Evolutionary conservation across 805 yeast species (phyloP).

Genomic region (Teunomyces panamensis): DNA sequence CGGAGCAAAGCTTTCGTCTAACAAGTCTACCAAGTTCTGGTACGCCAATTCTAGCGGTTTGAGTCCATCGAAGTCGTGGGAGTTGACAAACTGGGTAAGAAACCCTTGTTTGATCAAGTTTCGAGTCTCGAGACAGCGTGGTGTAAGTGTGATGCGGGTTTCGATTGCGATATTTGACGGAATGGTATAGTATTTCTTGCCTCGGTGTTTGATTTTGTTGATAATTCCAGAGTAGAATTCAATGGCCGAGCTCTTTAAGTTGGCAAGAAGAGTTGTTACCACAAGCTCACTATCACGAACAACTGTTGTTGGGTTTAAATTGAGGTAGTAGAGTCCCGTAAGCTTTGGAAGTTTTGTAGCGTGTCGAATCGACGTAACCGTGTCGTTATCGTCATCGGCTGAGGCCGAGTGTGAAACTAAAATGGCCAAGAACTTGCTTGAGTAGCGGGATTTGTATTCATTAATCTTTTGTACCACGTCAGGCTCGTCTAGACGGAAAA

Average conservation of each 20-base stretch:
- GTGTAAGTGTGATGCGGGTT: slow-evolving; percentile 31
- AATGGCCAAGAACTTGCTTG: slow-evolving; percentile 22
- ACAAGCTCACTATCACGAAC: slow-evolving; percentile 30
- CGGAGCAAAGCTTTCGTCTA: slow-evolving; percentile 13
- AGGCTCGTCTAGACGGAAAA: slow-evolving; percentile 12
- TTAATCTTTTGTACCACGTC: slow-evolving; percentile 8
- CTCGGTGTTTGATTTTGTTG: slow-evolving; percentile 29
- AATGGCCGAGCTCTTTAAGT: slow-evolving; percentile 23
- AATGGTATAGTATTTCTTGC: slow-evolving; percentile 34
- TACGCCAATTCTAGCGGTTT: slow-evolving; percentile 33
- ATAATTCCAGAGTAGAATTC: slow-evolving; percentile 36
- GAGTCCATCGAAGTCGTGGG: slow-evolving; percentile 33
- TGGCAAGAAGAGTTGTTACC: slow-evolving; percentile 28
- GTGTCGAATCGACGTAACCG: slow-evolving; percentile 24
- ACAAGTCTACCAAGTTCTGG: slow-evolving; percentile 25
- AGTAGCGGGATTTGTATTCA: slow-evolving; percentile 7
- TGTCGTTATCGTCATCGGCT: slow-evolving; percentile 19
- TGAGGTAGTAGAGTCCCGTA: slow-evolving; percentile 28
- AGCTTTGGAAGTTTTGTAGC: slow-evolving; percentile 28
- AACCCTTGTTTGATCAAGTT: slow-evolving; percentile 36
- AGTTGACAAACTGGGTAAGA: slow-evolving; percentile 29
- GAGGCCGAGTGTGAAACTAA: slow-evolving; percentile 15
- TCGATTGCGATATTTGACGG: slow-evolving; percentile 25
- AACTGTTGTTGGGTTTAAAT: slow-evolving; percentile 11
- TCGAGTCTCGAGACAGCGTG: slow-evolving; percentile 36